Conservation (phyloP, 2,329 filamentous ascomycete genomes). For the Sclerotinia nivalis region DNA sequence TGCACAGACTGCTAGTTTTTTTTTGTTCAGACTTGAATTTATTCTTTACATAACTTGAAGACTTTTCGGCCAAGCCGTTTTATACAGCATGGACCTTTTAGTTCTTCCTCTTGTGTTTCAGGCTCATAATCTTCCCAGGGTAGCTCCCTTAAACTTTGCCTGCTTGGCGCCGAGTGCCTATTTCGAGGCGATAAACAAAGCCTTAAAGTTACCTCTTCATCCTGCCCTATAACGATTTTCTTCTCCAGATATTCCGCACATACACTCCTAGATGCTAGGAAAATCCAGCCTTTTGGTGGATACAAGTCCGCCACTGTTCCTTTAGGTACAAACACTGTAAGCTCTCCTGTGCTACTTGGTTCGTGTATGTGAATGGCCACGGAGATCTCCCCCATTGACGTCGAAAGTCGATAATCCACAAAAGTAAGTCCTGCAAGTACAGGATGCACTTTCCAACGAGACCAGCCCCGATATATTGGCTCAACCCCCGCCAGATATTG, state of each 20-base stretch:
- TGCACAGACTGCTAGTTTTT: not conserved
- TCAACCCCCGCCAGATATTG: slow-evolving; percentile 31
- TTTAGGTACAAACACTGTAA: slow-evolving; percentile 26
- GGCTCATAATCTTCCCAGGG: slow-evolving; percentile 13
- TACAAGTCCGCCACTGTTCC: slow-evolving; percentile 4
- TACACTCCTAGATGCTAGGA: slow-evolving; percentile 13
- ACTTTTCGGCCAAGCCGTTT: slow-evolving; percentile 3
- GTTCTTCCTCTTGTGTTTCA: slow-evolving; percentile 10
- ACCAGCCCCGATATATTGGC: slow-evolving; percentile 30
- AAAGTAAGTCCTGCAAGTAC: slow-evolving; percentile 28
- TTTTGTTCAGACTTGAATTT: not conserved
- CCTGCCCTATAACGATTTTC: slow-evolving; percentile 6
- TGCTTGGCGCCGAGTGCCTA: not conserved
- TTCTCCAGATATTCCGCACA: slow-evolving; percentile 18
- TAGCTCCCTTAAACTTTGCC: not conserved
- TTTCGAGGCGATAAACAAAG: slow-evolving; percentile 3
- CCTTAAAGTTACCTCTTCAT: not conserved
- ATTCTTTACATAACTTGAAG: not conserved
- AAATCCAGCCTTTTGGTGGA: not conserved
- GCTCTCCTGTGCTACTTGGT: slow-evolving; percentile 21
- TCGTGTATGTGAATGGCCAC: slow-evolving; percentile 28
- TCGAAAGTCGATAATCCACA: slow-evolving; percentile 28
- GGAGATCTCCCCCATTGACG: slow-evolving; percentile 24
- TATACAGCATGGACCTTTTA: slow-evolving; percentile 5
- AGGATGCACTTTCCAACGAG: slow-evolving; percentile 28